Percentiles rank a stretch among this genome's conserved stretches.
phyloP scores from a whole-genome alignment of 306 rosid genomes.

The Inga leiocalycina region DNA sequence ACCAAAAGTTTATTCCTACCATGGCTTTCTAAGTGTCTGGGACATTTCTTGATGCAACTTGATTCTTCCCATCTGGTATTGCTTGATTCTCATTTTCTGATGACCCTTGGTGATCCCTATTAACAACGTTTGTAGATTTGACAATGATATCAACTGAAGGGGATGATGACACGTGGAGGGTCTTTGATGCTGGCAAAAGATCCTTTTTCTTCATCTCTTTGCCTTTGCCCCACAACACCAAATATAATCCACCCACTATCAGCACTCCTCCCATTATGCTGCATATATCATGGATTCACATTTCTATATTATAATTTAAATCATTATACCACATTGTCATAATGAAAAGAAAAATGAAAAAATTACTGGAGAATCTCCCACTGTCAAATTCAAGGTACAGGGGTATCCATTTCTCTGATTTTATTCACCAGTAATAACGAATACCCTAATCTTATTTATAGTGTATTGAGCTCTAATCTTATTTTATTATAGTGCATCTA shows the following conservation, averaged over 20 bases:
- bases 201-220: constrained; percentile 37
- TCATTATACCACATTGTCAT: background rate
- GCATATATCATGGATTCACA: background rate
- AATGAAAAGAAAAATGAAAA: too few species aligned
- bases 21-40: background rate
- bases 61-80: background rate
- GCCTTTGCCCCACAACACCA: constrained; percentile 57
- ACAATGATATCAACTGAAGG: background rate
- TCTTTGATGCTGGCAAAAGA: background rate
- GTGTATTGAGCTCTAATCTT: too few species aligned
- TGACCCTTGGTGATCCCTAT: background rate
- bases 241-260: constrained; percentile 49
- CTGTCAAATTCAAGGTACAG: too few species aligned
- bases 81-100: background rate
- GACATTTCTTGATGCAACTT: background rate
- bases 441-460: too few species aligned
- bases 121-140: background rate
- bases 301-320: background rate
- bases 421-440: too few species aligned
- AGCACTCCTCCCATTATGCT: constrained; percentile 43
- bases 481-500: too few species aligned
- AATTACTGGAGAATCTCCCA: too few species aligned
- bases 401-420: too few species aligned
- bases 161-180: background rate
- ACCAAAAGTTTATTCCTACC: too few species aligned